Base-by-base conservation (phyloP, 1,139 yeast genomes). In the Taphrina populina region DNA sequence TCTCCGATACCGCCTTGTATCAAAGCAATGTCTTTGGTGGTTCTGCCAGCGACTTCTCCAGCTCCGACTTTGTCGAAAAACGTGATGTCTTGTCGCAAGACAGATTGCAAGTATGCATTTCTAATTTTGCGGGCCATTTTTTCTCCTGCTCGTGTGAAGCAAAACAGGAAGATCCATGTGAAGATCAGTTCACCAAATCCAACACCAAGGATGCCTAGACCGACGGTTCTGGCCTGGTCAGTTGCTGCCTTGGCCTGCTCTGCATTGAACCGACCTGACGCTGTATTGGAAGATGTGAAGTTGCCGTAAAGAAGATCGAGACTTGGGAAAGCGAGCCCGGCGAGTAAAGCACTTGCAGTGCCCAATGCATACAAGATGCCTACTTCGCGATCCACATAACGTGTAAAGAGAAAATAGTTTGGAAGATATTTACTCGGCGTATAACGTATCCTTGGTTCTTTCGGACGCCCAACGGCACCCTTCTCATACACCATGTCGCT, bases 1-100 rank as follows among this genome's bases (percentile, higher is more conserved):
- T 74, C 77, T 23, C 74, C 70, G 52, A 73, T 73, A 36, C 76
- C 77, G 41, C 71, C 75, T 61, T 74, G 77, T 52, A 73, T 71
- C 33, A 68, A 62, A 24, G 68, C 65, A 15, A 76, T 71, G 46
- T 73, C 77, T 30, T 71, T 68, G 26, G 75, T 72, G 61, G 74
- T 73, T n/a, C 76, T 68, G 24, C 76, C 70, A n/a, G 67, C 65
- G 39, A 66, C 61, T 59, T 72, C 74, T 19, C 77, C 77, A n/a
- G 76, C 71, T 24, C 77, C 77, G 19, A 74, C 64, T 36, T 68
- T 65, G 62, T 73, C 77, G 60, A 73, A 74, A 60, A 70, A 74
- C 19, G 72, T 77, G 52, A 74, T 68, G 56, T 73, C 74, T 61
- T 73, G 77, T 35, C 73, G 66, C 49, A 73, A 61, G 10, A 73